Percentiles rank a stretch among this genome's conserved stretches.
Evolutionary conservation across 805 yeast species (phyloP).

Genomic region (Hanseniaspora clermontiae): DNA sequence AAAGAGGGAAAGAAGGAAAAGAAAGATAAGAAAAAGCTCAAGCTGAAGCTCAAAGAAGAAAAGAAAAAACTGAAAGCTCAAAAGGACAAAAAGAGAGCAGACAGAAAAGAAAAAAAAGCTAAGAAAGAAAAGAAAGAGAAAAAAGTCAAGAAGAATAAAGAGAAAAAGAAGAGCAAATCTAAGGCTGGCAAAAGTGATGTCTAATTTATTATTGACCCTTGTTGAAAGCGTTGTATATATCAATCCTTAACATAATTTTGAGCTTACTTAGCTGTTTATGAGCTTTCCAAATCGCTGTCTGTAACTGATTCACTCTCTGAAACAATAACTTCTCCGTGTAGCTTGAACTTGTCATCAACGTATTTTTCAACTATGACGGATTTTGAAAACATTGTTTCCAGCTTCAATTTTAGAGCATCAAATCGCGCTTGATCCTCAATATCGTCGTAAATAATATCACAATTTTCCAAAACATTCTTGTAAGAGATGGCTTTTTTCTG

Average conservation of each 20-base stretch:
- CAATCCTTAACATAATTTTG: neutral
- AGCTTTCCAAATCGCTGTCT: neutral
- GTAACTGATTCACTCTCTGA: neutral
- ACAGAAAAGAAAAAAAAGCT: conserved; percentile 15
- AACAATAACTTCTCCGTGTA: conserved; percentile 8
- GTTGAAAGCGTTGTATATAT: too few relatives aligned
- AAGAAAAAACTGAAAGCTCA: conserved; percentile 16
- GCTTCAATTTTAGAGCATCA: neutral
- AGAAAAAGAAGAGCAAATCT: conserved; percentile 15
- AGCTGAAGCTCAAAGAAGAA: conserved; percentile 15
- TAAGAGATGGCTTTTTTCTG: neutral
- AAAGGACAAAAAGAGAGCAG: conserved; percentile 16
- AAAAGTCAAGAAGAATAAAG: conserved; percentile 11
- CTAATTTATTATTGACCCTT: conserved; percentile 15
- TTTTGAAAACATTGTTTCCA: conserved; percentile 3
- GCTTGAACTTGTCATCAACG: neutral
- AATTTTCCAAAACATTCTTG: neutral
- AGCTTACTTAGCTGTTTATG: neutral
- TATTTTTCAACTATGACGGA: neutral
- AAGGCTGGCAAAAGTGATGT: conserved; percentile 19
- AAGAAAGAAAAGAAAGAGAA: conserved; percentile 13
- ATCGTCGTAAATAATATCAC: conserved; percentile 4
- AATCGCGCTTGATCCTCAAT: neutral
- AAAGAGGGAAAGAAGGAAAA: conserved; percentile 16
- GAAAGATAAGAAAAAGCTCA: conserved; percentile 16